These are phyloP conservation scores for Trichoderma afroharzianum DNA, from an alignment of 2,329 filamentous ascomycete genomes.

Conservation along the genomic window DNA sequence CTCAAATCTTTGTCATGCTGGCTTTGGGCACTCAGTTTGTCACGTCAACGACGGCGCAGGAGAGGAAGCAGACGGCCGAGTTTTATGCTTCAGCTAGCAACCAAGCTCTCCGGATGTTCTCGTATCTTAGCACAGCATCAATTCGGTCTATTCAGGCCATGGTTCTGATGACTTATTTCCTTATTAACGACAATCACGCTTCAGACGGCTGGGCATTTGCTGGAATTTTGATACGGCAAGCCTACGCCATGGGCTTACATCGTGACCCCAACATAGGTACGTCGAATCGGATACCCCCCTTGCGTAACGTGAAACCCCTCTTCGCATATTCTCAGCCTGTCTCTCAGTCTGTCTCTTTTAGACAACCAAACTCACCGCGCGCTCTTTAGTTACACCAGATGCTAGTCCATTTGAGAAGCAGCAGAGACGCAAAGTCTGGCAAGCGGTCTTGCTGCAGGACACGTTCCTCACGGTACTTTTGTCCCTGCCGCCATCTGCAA, in stretches of 20 bases:
- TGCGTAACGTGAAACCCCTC: background rate
- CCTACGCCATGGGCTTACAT: conserved; percentile 78
- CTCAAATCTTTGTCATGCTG: conserved; percentile 72
- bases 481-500: conserved; percentile 72
- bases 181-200: conserved; percentile 83
- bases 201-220: conserved; percentile 81
- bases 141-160: conserved; percentile 73
- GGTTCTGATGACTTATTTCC: conserved; percentile 75
- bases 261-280: conserved; percentile 70
- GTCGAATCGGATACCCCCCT: conserved; percentile 13
- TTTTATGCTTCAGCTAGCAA: conserved; percentile 79
- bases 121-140: conserved; percentile 72
- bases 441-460: conserved; percentile 75
- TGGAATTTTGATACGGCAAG: conserved; percentile 71
- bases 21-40: conserved; percentile 78
- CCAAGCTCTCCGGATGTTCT: conserved; percentile 70
- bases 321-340: background rate
- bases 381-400: conserved; percentile 53
- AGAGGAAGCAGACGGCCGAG: conserved; percentile 72
- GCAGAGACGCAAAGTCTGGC: conserved; percentile 75
- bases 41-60: conserved; percentile 51
- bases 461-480: conserved; percentile 76
- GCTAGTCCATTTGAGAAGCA: conserved; percentile 71
- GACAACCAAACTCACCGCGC: background rate
- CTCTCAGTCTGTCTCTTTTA: background rate